Conservation (phyloP, 1,284 basidiomycete genomes). For the Cerioporus squamosus region DNA sequence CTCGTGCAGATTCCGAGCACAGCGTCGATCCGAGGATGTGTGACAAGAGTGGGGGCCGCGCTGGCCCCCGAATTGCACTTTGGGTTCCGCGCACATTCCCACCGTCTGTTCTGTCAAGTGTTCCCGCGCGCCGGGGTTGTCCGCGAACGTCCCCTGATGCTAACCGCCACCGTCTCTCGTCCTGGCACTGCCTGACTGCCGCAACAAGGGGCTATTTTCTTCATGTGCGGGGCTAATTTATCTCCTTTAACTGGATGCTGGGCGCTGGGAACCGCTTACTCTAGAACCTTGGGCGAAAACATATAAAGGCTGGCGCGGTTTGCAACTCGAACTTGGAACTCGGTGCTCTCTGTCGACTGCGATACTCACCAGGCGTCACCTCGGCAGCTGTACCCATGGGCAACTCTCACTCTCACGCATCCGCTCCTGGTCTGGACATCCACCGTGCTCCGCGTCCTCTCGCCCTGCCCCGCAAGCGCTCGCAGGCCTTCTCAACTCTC, state of each 20-base stretch:
- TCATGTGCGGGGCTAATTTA: constrained; percentile 28
- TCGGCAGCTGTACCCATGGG: constrained; percentile 32
- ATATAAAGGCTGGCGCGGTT: constrained; percentile 26
- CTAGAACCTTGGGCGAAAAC: constrained; percentile 20
- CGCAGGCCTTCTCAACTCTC: constrained; percentile 32
- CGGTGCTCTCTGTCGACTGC: constrained; percentile 13
- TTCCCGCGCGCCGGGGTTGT: constrained; percentile 9
- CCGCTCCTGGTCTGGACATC: constrained; percentile 23
- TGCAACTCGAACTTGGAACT: constrained; percentile 16
- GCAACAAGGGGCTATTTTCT: constrained; percentile 22
- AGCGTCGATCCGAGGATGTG: constrained; percentile 27
- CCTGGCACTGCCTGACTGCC: constrained; percentile 24
- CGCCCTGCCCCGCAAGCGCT: constrained; percentile 31
- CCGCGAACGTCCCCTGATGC: constrained; percentile 22
- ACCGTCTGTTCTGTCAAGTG: too few relatives aligned
- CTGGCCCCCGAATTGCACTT: constrained; percentile 4
- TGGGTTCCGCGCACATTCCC: constrained; percentile 8
- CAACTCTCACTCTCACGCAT: constrained; percentile 32
- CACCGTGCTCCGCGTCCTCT: constrained; percentile 21
- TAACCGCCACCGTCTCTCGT: constrained; percentile 24
- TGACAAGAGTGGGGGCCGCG: constrained; percentile 21
- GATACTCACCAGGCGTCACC: constrained; percentile 18
- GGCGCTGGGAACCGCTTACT: constrained; percentile 26
- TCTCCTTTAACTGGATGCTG: constrained; percentile 21
- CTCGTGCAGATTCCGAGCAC: constrained; percentile 14